phyloP scores from a whole-genome alignment of 1,139 yeast species.

The Yamadazyma atlantica region DNA sequence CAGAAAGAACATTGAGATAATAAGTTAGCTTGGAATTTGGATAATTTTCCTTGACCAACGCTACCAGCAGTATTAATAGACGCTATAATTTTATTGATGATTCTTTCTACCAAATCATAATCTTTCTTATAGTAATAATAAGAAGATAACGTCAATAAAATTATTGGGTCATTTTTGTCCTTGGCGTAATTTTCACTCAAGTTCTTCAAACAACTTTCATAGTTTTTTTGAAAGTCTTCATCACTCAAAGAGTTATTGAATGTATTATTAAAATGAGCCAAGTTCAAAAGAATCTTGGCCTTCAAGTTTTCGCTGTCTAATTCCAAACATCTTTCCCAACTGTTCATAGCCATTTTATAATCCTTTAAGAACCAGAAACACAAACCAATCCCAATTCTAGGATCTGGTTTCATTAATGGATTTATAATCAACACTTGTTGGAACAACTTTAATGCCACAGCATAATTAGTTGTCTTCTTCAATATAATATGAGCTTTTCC shows the following conservation, averaged over 20 bases:
- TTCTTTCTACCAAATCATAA: constrained; percentile 54
- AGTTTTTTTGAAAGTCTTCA: constrained; percentile 53
- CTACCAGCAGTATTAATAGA: constrained; percentile 23
- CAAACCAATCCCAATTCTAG: constrained; percentile 91
- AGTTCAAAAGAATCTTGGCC: constrained; percentile 64
- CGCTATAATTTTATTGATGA: constrained; percentile 52
- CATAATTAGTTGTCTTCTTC: constrained; percentile 65
- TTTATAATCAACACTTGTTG: constrained; percentile 78
- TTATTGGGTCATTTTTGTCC: constrained; percentile 33
- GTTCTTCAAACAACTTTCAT: constrained; percentile 43
- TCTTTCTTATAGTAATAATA: constrained; percentile 64
- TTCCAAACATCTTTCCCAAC: constrained; percentile 83
- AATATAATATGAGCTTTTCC: constrained; percentile 84
- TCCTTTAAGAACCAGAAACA: constrained; percentile 91
- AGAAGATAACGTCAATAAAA: constrained; percentile 45
- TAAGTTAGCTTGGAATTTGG: constrained; percentile 36
- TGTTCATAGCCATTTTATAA: constrained; percentile 66
- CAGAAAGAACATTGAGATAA: constrained; percentile 82
- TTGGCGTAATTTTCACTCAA: constrained; percentile 29
- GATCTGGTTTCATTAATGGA: constrained; percentile 84
- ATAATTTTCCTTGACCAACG: constrained; percentile 20
- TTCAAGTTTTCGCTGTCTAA: constrained; percentile 60
- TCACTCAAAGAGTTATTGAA: constrained; percentile 60
- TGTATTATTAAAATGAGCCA: constrained; percentile 68
- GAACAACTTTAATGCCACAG: constrained; percentile 73